These are phyloP conservation scores for Eucalyptus urophylla DNA, from an alignment of 345 rosid species.

Conservation along the genomic window DNA sequence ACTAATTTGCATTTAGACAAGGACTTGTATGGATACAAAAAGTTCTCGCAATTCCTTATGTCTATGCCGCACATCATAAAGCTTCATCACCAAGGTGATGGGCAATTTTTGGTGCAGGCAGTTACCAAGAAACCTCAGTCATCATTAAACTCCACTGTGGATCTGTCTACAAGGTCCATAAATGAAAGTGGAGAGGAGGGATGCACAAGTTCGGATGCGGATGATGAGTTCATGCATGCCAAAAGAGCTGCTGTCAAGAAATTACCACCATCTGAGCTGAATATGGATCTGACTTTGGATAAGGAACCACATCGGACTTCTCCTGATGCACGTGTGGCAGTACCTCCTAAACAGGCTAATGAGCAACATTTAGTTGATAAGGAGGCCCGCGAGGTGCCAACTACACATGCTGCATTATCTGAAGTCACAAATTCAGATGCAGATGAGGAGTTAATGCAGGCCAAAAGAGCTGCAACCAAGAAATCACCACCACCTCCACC, in stretches of 20 bases:
- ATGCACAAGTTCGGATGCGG: neutral
- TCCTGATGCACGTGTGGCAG: neutral
- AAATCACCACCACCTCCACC: neutral
- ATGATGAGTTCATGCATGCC: neutral
- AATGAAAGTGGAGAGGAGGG: neutral
- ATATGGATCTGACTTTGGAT: neutral
- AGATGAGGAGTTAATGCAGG: neutral
- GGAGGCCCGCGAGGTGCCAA: neutral
- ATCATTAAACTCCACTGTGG: neutral
- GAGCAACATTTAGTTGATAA: neutral
- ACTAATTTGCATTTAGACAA: conserved; percentile 23
- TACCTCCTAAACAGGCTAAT: neutral
- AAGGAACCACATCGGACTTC: neutral
- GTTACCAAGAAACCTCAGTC: conserved; percentile 10
- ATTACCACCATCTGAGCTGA: neutral
- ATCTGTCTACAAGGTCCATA: neutral
- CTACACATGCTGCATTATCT: neutral
- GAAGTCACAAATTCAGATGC: neutral
- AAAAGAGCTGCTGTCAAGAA: neutral
- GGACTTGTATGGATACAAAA: conserved; percentile 53
- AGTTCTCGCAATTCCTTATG: conserved; percentile 43
- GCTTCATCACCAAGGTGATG: conserved; percentile 27
- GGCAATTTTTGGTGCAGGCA: conserved; percentile 15
- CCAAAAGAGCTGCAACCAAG: neutral
- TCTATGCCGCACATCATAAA: conserved; percentile 52